phyloP scores from a whole-genome alignment of 225 moss, liverwort and hornwort genomes.

The Pleurozium schreberi region DNA sequence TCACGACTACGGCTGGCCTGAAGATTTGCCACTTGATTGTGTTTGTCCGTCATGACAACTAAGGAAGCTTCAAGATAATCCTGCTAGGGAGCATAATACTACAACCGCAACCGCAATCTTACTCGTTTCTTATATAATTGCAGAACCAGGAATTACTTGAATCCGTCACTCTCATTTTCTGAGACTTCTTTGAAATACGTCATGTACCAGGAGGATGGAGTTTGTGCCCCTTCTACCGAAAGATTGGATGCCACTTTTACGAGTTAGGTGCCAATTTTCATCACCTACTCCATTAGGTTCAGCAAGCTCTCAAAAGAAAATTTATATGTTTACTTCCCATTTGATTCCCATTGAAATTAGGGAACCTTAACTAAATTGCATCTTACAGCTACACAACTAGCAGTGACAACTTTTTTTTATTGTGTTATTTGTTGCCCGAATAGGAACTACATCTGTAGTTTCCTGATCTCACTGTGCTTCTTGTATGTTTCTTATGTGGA shows the following conservation, averaged over 20 bases:
- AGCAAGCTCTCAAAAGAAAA: neutral
- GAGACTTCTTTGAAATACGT: neutral
- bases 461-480: neutral
- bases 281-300: neutral
- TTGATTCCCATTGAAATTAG: conserved; percentile 1
- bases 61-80: neutral
- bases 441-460: neutral
- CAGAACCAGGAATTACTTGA: neutral
- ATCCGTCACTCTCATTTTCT: neutral
- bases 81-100: neutral
- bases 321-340: neutral
- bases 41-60: conserved; percentile 7
- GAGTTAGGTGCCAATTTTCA: neutral
- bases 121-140: conserved; percentile 8
- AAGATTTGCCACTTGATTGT: conserved; percentile 19
- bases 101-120: neutral
- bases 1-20: conserved; percentile 32
- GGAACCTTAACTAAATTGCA: neutral
- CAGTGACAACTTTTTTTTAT: neutral
- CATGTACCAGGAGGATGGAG: neutral
- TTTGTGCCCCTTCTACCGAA: neutral
- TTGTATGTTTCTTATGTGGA: neutral
- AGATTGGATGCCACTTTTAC: neutral
- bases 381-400: neutral
- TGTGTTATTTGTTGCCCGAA: neutral